phyloP scores from a whole-genome alignment of 148 eudicot species.

The Cornus kousa region DNA sequence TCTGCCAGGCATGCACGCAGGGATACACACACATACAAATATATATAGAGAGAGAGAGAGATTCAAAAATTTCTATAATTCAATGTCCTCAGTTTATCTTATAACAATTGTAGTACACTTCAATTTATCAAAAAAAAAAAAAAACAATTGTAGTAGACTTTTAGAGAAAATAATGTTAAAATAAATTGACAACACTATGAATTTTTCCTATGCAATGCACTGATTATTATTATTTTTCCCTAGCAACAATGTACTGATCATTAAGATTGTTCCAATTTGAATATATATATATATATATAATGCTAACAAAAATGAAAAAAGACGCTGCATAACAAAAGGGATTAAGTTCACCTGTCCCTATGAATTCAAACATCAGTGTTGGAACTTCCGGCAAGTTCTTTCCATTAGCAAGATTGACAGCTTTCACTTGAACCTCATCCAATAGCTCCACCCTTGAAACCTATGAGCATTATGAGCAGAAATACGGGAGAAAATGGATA shows the following conservation, averaged over 20 bases:
- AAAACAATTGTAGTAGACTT: too few species aligned
- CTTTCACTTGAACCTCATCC: slow-evolving; percentile 95
- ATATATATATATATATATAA: neutral
- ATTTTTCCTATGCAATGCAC: neutral
- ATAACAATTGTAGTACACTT: too few species aligned
- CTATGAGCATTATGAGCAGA: slow-evolving; percentile 28
- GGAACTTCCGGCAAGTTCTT: slow-evolving; percentile 78
- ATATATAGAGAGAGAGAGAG: neutral
- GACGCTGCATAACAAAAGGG: neutral
- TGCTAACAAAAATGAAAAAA: neutral
- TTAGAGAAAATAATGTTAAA: neutral
- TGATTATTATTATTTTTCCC: neutral
- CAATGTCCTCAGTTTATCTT: too few species aligned
- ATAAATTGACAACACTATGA: neutral
- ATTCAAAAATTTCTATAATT: too few species aligned
- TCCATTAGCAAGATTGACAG: slow-evolving; percentile 87
- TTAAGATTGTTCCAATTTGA: neutral
- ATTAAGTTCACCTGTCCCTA: slow-evolving; percentile 81
- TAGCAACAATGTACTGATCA: neutral
- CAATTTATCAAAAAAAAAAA: too few species aligned
- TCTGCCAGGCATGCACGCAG: too few species aligned
- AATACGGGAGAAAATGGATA: slow-evolving; percentile 1
- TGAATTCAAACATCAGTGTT: slow-evolving; percentile 85
- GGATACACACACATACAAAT: too few species aligned
- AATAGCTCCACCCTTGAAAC: slow-evolving; percentile 90